These are phyloP conservation scores for Phytopythium helicoides DNA, from an alignment of 352 stramenopile species.

Conservation along the genomic window DNA sequence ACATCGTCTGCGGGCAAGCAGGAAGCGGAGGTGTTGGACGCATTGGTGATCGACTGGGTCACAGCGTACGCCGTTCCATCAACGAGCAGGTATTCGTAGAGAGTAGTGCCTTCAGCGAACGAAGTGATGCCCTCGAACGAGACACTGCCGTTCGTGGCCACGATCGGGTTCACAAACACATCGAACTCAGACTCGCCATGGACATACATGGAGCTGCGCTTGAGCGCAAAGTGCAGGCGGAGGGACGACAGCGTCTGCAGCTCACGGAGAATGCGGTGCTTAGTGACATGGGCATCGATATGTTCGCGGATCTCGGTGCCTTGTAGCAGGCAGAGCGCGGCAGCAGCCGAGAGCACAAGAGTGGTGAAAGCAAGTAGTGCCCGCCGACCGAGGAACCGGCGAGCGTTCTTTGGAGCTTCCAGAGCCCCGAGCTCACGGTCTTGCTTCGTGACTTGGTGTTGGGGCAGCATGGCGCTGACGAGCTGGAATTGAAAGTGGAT, in stretches of 20 bases:
- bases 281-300: conserved; percentile 31
- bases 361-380: background rate
- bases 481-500: background rate
- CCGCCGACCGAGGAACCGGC: background rate
- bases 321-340: background rate
- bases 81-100: conserved; percentile 32
- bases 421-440: no score
- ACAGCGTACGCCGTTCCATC: conserved; percentile 23
- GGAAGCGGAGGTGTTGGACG: background rate
- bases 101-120: conserved; percentile 21
- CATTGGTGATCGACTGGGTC: background rate
- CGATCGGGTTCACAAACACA: conserved; percentile 22
- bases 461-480: conserved; percentile 1
- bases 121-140: conserved; percentile 32
- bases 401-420: no score
- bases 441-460: no score
- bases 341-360: background rate
- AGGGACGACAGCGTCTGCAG: conserved; percentile 30
- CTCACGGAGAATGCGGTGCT: conserved; percentile 36
- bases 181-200: conserved; percentile 27
- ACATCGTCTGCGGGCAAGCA: conserved; percentile 3
- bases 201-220: conserved; percentile 22
- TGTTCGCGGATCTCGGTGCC: conserved; percentile 9
- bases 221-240: conserved; percentile 26
- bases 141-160: conserved; percentile 13